These are phyloP conservation scores for Botryosphaeria dothidea DNA, from an alignment of 2,329 filamentous ascomycete species.

Conservation along the genomic window DNA sequence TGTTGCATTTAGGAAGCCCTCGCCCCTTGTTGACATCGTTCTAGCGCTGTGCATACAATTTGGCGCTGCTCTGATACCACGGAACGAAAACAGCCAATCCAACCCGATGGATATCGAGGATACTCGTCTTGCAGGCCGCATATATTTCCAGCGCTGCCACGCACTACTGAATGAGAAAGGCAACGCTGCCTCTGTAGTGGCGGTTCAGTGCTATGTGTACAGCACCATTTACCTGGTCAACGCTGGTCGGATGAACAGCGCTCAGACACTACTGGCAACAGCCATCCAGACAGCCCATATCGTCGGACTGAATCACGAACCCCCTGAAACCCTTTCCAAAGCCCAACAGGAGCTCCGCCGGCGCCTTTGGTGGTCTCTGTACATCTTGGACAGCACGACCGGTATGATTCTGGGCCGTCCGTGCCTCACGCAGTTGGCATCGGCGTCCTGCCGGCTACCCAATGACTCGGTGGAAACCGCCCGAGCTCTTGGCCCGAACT, in stretches of 20 bases:
- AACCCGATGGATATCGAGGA: slow-evolving; percentile 30
- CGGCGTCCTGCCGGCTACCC: slow-evolving; percentile 41
- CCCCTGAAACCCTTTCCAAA: slow-evolving; percentile 35
- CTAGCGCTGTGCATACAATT: slow-evolving; percentile 56
- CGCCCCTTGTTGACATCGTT: slow-evolving; percentile 55
- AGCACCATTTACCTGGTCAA: slow-evolving; percentile 49
- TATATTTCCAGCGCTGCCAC: slow-evolving; percentile 51
- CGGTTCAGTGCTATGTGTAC: slow-evolving; percentile 52
- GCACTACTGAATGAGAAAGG: slow-evolving; percentile 16
- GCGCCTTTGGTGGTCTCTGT: slow-evolving; percentile 48
- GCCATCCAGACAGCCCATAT: slow-evolving; percentile 50
- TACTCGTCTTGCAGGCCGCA: slow-evolving; percentile 46
- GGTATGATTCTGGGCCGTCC: slow-evolving; percentile 52
- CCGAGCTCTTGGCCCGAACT: slow-evolving; percentile 30
- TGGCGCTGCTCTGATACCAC: slow-evolving; percentile 30
- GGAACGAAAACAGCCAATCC: neutral
- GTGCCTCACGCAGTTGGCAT: slow-evolving; percentile 35
- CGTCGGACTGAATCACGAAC: slow-evolving; percentile 52
- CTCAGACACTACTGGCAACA: slow-evolving; percentile 42
- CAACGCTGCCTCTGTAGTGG: slow-evolving; percentile 40
- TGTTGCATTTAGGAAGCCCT: slow-evolving; percentile 39
- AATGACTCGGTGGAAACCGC: slow-evolving; percentile 37
- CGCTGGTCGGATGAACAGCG: slow-evolving; percentile 52
- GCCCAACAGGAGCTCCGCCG: slow-evolving; percentile 44
- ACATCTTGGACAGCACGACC: slow-evolving; percentile 46